Evolutionary conservation across 805 yeast genomes (phyloP), one percentile per base, ranked within the genome.

Genomic region (Yarrowia yakushimensis): DNA sequence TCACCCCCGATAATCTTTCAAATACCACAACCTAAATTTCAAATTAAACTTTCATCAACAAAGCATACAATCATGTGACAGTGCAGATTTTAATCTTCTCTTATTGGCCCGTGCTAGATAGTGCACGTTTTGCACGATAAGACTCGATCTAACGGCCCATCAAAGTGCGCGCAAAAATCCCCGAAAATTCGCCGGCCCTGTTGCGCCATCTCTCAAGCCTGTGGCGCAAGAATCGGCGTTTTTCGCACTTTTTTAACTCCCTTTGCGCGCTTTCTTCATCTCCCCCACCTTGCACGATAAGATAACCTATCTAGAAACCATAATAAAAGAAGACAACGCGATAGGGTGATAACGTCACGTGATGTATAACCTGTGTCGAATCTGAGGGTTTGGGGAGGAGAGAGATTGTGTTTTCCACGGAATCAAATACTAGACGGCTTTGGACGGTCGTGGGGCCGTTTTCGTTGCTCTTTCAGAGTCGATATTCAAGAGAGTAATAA

Each of bases 71-170:
- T 52, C 43, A 34, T 52, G 43, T 52, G 42, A 52, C 59, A 34
- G 43, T 52, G 59, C 59, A 52, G 59, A 52, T 52, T 52, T 52
- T 52, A 25, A 17, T 36, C 42, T 36, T 36, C 18, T 34, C 59
- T 52, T 52, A 52, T 52, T 52, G 59, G 59, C 33, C 59, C 34
- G 59, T 52, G 59, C 59, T 52, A 52, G 59, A 52, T 52, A 34
- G 59, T 52, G 59, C 59, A 52, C 59, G 31, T 36, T 12, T 52
- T 25, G 42, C 43, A 33, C 27, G 59, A 52, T 52, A 52, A 52
- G 52, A 45, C 18, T 3, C 2, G 25, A 18, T 17, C 1, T 17
- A 30, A 30, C 15, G 4, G 15, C 17, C 6, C 12, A 13, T 9
- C 17, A 12, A 2, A 12, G 11, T 4, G 12, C 9, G 9, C 2